Evolutionary conservation across 1,284 basidiomycete species (phyloP).

Genomic region (Clitocybe nebularis): DNA sequence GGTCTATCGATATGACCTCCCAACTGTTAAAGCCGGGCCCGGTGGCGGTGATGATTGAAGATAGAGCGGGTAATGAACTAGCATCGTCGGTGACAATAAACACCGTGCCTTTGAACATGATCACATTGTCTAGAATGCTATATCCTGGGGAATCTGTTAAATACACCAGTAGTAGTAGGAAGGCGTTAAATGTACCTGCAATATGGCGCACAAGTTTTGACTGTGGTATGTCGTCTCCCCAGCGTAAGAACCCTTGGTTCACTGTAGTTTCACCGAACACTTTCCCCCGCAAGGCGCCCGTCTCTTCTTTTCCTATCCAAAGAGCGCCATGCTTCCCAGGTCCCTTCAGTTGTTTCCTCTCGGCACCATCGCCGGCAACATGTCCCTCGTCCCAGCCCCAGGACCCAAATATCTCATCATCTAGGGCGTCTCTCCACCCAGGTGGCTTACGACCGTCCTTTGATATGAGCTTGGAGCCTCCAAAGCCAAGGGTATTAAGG

Average conservation of each 20-base stretch:
- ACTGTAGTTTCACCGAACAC: conserved; percentile 41
- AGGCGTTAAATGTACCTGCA: conserved; percentile 40
- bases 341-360: conserved; percentile 35
- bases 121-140: conserved; percentile 76
- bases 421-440: conserved; percentile 50
- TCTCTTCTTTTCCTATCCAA: conserved; percentile 30
- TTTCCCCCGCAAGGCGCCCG: conserved; percentile 24
- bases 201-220: conserved; percentile 53
- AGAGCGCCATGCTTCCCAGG: conserved; percentile 35
- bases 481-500: conserved; percentile 36
- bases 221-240: conserved; percentile 49
- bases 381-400: conserved; percentile 62
- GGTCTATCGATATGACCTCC: conserved; percentile 52
- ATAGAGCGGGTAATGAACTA: conserved; percentile 44
- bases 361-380: conserved; percentile 46
- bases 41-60: conserved; percentile 45
- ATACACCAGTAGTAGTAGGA: conserved; percentile 5
- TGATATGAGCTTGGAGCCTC: conserved; percentile 30
- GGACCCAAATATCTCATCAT: conserved; percentile 58
- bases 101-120: conserved; percentile 63
- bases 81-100: conserved; percentile 64
- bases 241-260: conserved; percentile 48
- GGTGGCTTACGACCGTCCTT: conserved; percentile 46
- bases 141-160: conserved; percentile 48
- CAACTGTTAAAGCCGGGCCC: conserved; percentile 59